Evolutionary conservation across 1,284 basidiomycete species (phyloP), one percentile per base, ranked within the genome.

Genomic region (Moesziomyces parantarcticus): DNA sequence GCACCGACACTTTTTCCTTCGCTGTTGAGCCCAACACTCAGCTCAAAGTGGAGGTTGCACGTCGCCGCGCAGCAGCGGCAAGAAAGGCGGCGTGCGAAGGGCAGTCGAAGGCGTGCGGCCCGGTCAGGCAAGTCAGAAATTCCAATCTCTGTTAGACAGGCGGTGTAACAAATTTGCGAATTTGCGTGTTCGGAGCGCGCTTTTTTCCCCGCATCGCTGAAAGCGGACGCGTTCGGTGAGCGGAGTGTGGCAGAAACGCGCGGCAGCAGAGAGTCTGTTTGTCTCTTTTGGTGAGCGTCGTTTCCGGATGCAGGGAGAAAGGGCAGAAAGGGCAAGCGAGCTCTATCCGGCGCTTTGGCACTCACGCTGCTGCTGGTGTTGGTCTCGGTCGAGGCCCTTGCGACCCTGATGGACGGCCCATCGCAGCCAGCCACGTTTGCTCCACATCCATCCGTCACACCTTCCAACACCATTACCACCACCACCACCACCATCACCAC

Each of bases 81-180:
- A 16, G 50, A 42, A 34, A 29, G 43, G 59, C 50, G 59, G 52
- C 50, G 59, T 47, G 41, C 18, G 47, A 29, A 14, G 26, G 13
- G 16, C 29, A n/a, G n/a, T n/a, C 4, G 10, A 50, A 54, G 59
- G 26, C 48, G 59, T 55, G 59, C 58, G 34, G 22, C 14, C n/a
- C 20, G 16, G 22, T 2, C 10, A 32, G 29, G 29, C 29, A 13
- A 32, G 1, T n/a, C n/a, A n/a, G n/a, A n/a, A n/a, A 13, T 4
- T 32, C 5, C 8, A 32, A n/a, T 3, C 10, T 11, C 3, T 53
- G 49, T 58, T 64, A 40, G 32, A 25, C n/a, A 13, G n/a, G 0
- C 34, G 34, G 16, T 26, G 5, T 10, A 20, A 13, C 26, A 10
- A 16, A 36, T 14, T 14, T 16, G n/a, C 1, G 22, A 43, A 21